phyloP scores from a whole-genome alignment of 164 flowering plant genomes.

The Macadamia integrifolia region DNA sequence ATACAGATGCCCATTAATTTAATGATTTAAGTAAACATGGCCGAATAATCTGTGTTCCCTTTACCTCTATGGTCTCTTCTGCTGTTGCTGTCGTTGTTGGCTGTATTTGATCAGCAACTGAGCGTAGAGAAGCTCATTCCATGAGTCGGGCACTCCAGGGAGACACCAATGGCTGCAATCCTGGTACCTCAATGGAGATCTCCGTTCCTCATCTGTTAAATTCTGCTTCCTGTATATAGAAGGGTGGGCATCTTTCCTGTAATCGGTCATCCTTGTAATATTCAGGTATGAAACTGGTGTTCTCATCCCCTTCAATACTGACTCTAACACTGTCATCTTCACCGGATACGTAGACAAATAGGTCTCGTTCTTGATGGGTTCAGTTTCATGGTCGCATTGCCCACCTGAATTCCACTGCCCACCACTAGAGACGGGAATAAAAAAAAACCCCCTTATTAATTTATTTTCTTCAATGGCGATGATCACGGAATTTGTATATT shows the following conservation, averaged over 20 bases:
- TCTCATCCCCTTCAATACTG: conserved; percentile 64
- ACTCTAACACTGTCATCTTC: conserved; percentile 68
- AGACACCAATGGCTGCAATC: conserved; percentile 99
- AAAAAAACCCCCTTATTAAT: background rate
- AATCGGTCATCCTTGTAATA: conserved; percentile 79
- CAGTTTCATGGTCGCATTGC: conserved; percentile 67
- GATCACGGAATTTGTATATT: too few relatives aligned
- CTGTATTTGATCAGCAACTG: conserved; percentile 44
- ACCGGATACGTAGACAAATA: conserved; percentile 57
- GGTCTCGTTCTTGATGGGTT: conserved; percentile 67
- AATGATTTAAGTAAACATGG: conserved; percentile 4
- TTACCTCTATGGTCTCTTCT: conserved; percentile 8
- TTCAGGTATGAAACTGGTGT: conserved; percentile 66
- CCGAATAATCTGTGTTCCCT: conserved; percentile 15
- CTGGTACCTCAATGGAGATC: conserved; percentile 52
- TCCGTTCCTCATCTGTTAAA: conserved; percentile 43
- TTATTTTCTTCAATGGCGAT: too few relatives aligned
- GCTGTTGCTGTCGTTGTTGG: conserved; percentile 11
- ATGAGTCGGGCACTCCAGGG: conserved; percentile 93
- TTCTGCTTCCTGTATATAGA: conserved; percentile 67
- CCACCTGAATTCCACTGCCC: conserved; percentile 98
- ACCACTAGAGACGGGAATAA: conserved; percentile 42
- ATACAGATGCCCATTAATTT: conserved; percentile 11
- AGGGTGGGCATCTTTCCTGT: conserved; percentile 91
- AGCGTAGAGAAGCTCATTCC: conserved; percentile 92